A percentile compares a stretch with the other conserved stretches of the same genome.
These are phyloP conservation scores for Panicum hallii DNA, from an alignment of 202 grass and related monocot genomes.

Conservation along the genomic window DNA sequence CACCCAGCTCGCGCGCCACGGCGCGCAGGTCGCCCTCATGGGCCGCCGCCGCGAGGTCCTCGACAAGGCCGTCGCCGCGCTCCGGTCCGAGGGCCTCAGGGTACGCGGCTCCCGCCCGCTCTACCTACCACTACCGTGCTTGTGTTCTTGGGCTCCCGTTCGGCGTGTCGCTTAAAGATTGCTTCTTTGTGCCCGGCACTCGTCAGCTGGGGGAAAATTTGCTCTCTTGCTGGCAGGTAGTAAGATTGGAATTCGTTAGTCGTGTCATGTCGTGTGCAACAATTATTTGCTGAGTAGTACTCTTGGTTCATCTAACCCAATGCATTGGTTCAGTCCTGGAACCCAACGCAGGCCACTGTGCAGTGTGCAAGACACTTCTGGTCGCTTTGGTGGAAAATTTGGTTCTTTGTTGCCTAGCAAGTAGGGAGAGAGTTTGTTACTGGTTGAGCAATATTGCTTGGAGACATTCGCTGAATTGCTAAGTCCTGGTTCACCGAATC, in stretches of 20 bases:
- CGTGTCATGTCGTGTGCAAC: neutral
- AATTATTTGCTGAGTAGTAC: neutral
- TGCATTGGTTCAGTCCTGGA: neutral
- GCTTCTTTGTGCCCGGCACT: neutral
- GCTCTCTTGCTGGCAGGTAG: neutral
- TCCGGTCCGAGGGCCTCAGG: conserved; percentile 67
- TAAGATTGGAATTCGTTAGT: neutral
- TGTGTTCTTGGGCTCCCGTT: neutral
- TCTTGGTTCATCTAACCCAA: neutral
- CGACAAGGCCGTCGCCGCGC: conserved; percentile 71
- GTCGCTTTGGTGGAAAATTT: neutral
- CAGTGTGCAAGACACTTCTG: neutral
- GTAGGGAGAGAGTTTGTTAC: neutral
- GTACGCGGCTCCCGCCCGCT: conserved; percentile 32
- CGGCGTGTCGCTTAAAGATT: neutral
- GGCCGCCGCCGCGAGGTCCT: conserved; percentile 84
- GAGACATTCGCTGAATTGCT: neutral
- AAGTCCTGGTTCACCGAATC: neutral
- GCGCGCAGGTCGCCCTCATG: conserved; percentile 82
- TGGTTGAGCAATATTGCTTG: neutral
- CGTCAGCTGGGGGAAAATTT: neutral
- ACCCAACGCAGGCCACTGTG: neutral
- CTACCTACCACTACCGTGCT: neutral
- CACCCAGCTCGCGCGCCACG: conserved; percentile 74
- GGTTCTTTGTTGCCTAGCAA: neutral